Conservation (phyloP, 164 flowering plant genomes). For the Litsea cubeba region DNA sequence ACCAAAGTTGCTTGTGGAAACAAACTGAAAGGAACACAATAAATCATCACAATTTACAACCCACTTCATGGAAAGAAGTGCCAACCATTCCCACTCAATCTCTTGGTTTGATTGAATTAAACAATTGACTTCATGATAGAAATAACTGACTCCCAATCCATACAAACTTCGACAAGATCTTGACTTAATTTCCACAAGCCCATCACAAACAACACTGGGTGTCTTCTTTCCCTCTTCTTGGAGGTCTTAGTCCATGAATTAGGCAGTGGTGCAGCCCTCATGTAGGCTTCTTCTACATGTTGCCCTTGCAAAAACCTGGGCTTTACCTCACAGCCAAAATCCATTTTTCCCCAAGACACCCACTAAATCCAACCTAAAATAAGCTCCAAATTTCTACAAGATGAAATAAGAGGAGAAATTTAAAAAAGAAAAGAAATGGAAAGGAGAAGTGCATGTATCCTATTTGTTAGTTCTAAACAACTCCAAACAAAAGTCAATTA, state of each 20-base stretch:
- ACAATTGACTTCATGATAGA: conserved; percentile 6
- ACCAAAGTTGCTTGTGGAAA: conserved; percentile 5
- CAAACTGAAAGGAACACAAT: conserved; percentile 5
- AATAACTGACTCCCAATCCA: conserved; percentile 8
- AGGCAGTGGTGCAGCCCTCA: conserved; percentile 11
- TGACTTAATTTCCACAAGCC: conserved; percentile 11
- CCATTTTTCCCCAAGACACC: conserved; percentile 14
- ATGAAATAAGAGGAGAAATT: background rate
- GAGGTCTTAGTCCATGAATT: conserved; percentile 7
- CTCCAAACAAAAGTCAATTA: conserved; percentile 17
- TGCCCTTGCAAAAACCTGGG: conserved; percentile 11
- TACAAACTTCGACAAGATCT: conserved; percentile 10
- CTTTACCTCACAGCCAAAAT: conserved; percentile 2
- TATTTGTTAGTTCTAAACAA: conserved; percentile 23
- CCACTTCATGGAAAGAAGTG: conserved; percentile 4
- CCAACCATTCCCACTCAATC: conserved; percentile 1
- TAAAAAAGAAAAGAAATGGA: background rate
- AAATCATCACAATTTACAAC: background rate
- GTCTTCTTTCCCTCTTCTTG: background rate
- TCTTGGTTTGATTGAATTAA: background rate
- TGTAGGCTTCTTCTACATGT: conserved; percentile 6
- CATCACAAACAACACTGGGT: conserved; percentile 8
- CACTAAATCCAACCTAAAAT: conserved; percentile 33
- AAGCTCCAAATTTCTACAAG: conserved; percentile 23
- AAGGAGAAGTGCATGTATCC: conserved; percentile 18